These are phyloP conservation scores for Flagelloscypha sp. DNA, from an alignment of 768 basidiomycete genomes.

Conservation along the genomic window DNA sequence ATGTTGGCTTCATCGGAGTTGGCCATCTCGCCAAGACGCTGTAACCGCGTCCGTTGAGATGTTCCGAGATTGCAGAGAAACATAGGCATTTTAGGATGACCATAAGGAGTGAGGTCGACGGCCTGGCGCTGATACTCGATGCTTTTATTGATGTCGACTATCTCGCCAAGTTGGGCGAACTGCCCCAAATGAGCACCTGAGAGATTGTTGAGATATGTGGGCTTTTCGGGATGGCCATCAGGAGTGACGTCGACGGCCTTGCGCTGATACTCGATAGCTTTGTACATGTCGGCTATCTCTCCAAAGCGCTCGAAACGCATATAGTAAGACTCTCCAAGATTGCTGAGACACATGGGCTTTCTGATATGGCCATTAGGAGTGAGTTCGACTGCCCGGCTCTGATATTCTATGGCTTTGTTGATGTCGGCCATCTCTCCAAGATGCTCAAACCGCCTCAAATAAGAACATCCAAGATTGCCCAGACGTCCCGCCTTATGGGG, in stretches of 20 bases:
- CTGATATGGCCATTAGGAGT: slow-evolving; percentile 6
- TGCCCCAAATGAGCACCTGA: slow-evolving; percentile 8
- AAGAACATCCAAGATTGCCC: slow-evolving; percentile 9
- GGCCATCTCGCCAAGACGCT: slow-evolving; percentile 12
- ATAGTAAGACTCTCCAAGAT: slow-evolving; percentile 2
- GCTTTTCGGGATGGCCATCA: slow-evolving; percentile 6
- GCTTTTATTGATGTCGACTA: slow-evolving; percentile 16
- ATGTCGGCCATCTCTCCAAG: slow-evolving; percentile 18
- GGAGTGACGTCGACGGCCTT: slow-evolving; percentile 15
- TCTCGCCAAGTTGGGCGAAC: slow-evolving; percentile 17
- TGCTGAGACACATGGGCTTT: slow-evolving; percentile 3
- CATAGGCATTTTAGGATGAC: slow-evolving; percentile 8
- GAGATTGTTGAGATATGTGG: slow-evolving; percentile 4
- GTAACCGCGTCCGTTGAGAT: slow-evolving; percentile 15
- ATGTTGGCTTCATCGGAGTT: slow-evolving; percentile 18
- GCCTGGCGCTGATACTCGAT: slow-evolving; percentile 6
- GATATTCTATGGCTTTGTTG: slow-evolving; percentile 10
- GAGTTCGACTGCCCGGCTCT: slow-evolving; percentile 6
- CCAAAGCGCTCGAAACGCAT: slow-evolving; percentile 11
- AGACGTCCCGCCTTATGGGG: slow-evolving; percentile 1
- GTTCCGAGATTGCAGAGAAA: slow-evolving; percentile 15
- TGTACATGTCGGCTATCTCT: slow-evolving; percentile 19
- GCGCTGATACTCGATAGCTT: slow-evolving; percentile 14
- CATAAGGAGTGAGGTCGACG: slow-evolving; percentile 8
- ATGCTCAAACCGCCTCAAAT: slow-evolving; percentile 13